phyloP scores from a whole-genome alignment of 805 yeast genomes.

The Pichia heedii region DNA sequence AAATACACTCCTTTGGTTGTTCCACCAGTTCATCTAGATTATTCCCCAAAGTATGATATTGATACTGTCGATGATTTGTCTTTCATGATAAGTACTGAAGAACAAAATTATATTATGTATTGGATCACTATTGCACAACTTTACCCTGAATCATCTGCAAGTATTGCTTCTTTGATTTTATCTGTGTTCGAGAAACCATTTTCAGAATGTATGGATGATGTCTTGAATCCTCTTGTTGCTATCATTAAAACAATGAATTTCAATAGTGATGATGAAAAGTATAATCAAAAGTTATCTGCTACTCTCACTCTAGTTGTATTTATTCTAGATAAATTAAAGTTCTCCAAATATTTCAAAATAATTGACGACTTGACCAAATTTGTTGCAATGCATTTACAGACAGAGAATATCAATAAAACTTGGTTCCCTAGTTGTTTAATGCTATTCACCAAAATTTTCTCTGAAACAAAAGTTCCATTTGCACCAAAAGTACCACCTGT shows the following conservation, averaged over 20 bases:
- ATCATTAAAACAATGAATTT: conserved; percentile 29
- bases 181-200: conserved; percentile 27
- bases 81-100: conserved; percentile 29
- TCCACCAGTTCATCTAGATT: conserved; percentile 31
- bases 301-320: conserved; percentile 35
- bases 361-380: conserved; percentile 30
- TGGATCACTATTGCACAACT: conserved; percentile 35
- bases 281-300: conserved; percentile 28
- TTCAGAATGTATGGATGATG: conserved; percentile 26
- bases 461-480: conserved; percentile 42
- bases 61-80: conserved; percentile 34
- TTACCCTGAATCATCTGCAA: conserved; percentile 28
- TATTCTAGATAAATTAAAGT: conserved; percentile 31
- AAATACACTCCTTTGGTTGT: conserved; percentile 20
- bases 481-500: conserved; percentile 30
- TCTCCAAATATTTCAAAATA: conserved; percentile 29
- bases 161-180: conserved; percentile 32
- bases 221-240: conserved; percentile 30
- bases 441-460: conserved; percentile 46
- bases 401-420: conserved; percentile 32
- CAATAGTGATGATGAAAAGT: conserved; percentile 13
- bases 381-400: conserved; percentile 29
- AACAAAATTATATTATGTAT: conserved; percentile 31
- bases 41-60: conserved; percentile 18
- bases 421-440: conserved; percentile 56